Conservation (phyloP, 345 rosid species). For the Gynandropsis gynandra region DNA sequence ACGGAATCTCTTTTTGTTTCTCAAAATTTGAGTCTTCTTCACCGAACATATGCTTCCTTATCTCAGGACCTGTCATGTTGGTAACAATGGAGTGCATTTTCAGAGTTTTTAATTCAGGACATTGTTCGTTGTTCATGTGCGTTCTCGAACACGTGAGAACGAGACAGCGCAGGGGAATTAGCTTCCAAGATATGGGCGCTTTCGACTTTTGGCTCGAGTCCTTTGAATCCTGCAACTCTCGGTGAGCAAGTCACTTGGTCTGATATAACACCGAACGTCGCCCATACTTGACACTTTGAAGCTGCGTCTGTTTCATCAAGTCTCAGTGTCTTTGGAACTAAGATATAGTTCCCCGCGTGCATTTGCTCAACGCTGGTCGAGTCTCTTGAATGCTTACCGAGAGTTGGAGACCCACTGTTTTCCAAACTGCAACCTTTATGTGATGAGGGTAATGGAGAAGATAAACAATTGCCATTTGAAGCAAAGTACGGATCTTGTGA, state of each 20-base stretch:
- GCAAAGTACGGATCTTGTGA: constrained; percentile 16
- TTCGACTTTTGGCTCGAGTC: constrained; percentile 29
- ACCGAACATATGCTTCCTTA: not conserved
- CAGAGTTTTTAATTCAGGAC: not conserved
- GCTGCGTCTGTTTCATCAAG: constrained; percentile 38
- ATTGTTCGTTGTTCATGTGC: constrained; percentile 26
- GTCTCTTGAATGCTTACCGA: constrained; percentile 73
- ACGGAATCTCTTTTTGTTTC: not conserved
- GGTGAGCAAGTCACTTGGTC: constrained; percentile 28
- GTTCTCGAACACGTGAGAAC: constrained; percentile 49
- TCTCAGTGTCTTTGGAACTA: constrained; percentile 50
- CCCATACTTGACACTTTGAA: constrained; percentile 43
- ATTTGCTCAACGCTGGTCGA: constrained; percentile 30
- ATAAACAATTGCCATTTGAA: constrained; percentile 30
- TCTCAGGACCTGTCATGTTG: not conserved
- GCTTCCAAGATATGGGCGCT: constrained; percentile 40
- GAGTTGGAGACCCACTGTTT: constrained; percentile 40
- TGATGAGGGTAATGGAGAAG: constrained; percentile 43
- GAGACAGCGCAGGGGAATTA: constrained; percentile 65
- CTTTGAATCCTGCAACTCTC: constrained; percentile 28
- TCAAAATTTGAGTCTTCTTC: not conserved
- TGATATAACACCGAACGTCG: constrained; percentile 33
- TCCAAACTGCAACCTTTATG: constrained; percentile 37
- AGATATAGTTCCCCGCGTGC: constrained; percentile 32
- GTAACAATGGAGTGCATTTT: not conserved